Conservation (phyloP, 768 basidiomycete species). For the Suillus sp. region DNA sequence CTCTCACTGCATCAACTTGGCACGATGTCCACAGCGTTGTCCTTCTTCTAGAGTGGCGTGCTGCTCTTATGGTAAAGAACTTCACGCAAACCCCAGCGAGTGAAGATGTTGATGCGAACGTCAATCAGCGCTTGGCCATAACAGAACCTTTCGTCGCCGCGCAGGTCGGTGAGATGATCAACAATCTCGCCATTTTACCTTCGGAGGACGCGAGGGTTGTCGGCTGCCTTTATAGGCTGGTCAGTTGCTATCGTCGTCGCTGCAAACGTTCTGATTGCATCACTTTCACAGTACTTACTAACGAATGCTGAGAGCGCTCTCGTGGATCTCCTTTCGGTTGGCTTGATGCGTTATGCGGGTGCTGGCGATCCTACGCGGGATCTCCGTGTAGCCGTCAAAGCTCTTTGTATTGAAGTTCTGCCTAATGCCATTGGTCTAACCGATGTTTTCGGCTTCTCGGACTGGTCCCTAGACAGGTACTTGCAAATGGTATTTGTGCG, state of each 20-base stretch:
- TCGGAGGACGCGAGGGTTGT: conserved; percentile 24
- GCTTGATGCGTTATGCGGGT: conserved; percentile 37
- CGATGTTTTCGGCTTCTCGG: conserved; percentile 74
- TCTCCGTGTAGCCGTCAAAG: conserved; percentile 52
- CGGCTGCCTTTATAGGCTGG: conserved; percentile 30
- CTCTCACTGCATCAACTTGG: conserved; percentile 35
- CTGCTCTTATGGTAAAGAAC: conserved; percentile 56
- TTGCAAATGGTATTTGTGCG: conserved; percentile 12
- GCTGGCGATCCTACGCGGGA: conserved; percentile 45
- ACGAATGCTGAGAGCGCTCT: conserved; percentile 56
- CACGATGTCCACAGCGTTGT: conserved; percentile 43
- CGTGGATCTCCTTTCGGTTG: conserved; percentile 60
- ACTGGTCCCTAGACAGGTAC: conserved; percentile 74
- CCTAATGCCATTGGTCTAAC: conserved; percentile 68
- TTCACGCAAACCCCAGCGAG: conserved; percentile 37
- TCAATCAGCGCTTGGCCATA: conserved; percentile 59
- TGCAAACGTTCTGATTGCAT: background rate
- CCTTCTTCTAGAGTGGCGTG: conserved; percentile 63
- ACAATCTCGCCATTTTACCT: conserved; percentile 27
- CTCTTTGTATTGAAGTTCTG: conserved; percentile 51
- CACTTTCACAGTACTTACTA: conserved; percentile 55
- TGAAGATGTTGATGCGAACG: conserved; percentile 48
- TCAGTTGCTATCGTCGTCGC: conserved; percentile 15
- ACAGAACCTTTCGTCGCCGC: conserved; percentile 69
- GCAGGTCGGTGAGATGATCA: conserved; percentile 53